Percentiles rank a stretch among this genome's conserved stretches.
Conservation (phyloP, 2,329 filamentous ascomycete genomes). For the Gaeumannomyces sp. region DNA sequence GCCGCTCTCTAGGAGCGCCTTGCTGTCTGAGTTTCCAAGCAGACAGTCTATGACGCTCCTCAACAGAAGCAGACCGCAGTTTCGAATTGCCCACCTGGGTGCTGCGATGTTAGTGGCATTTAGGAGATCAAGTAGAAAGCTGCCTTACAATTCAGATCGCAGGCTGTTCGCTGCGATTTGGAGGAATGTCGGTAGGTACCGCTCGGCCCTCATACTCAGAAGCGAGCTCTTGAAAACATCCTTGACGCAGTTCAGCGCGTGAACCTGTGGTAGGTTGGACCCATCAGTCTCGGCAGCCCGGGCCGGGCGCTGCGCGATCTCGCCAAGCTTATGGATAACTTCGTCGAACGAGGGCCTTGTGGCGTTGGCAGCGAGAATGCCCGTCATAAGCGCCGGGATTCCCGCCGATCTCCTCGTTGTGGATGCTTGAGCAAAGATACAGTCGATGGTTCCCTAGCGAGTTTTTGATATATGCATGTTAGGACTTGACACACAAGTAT, state of each 20-base stretch:
- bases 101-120: slow-evolving; percentile 2
- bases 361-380: slow-evolving; percentile 65
- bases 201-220: slow-evolving; percentile 66
- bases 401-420: slow-evolving; percentile 89
- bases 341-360: slow-evolving; percentile 54
- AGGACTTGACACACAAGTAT: slow-evolving; percentile 3
- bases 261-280: slow-evolving; percentile 77
- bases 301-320: slow-evolving; percentile 50
- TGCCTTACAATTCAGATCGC: slow-evolving; percentile 64
- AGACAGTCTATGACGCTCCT: slow-evolving; percentile 76
- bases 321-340: slow-evolving; percentile 57
- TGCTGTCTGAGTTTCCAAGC: slow-evolving; percentile 70
- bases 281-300: slow-evolving; percentile 51
- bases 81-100: slow-evolving; percentile 80
- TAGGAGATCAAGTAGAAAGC: neutral
- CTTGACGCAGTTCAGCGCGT: slow-evolving; percentile 89
- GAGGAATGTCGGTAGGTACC: slow-evolving; percentile 66
- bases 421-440: slow-evolving; percentile 68
- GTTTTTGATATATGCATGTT: neutral
- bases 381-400: slow-evolving; percentile 79
- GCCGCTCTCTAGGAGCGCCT: slow-evolving; percentile 50
- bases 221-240: slow-evolving; percentile 83
- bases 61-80: slow-evolving; percentile 85
- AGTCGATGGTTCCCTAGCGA: slow-evolving; percentile 55
- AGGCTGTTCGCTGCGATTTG: slow-evolving; percentile 75